These are phyloP conservation scores for Moesziomyces antarcticus DNA, from an alignment of 1,284 basidiomycete species.

Conservation along the genomic window DNA sequence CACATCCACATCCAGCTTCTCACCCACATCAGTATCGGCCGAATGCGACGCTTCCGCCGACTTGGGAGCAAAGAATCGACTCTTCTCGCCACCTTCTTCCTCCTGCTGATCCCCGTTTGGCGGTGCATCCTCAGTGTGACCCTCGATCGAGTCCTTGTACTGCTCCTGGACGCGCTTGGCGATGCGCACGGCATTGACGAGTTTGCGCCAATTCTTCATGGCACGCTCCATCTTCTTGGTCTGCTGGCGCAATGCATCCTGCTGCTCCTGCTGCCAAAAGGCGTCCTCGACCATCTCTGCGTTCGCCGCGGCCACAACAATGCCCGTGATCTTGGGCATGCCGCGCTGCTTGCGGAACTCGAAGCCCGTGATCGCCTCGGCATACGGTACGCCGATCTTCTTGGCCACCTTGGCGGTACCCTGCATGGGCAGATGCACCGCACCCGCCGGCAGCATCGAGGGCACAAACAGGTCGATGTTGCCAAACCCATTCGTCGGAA, in stretches of 20 bases:
- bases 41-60: not conserved
- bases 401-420: conserved; percentile 81
- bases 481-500: conserved; percentile 95
- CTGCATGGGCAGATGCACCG: conserved; percentile 79
- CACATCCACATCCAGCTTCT: conserved; percentile 10
- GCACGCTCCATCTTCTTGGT: conserved; percentile 82
- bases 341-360: conserved; percentile 93
- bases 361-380: conserved; percentile 94
- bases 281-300: conserved; percentile 84
- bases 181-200: conserved; percentile 88
- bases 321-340: conserved; percentile 83
- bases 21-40: not conserved
- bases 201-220: conserved; percentile 85
- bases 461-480: conserved; percentile 96
- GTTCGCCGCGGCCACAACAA: conserved; percentile 86
- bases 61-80: conserved; percentile 24
- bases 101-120: not conserved
- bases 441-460: conserved; percentile 91
- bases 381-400: conserved; percentile 85
- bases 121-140: not conserved
- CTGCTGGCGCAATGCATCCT: conserved; percentile 77
- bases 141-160: conserved; percentile 71
- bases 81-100: conserved; percentile 18
- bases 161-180: conserved; percentile 82
- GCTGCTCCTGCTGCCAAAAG: conserved; percentile 82